A percentile compares a stretch with the other conserved stretches of the same genome.
Conservation (phyloP, 2,329 filamentous ascomycete genomes). For the Ilyonectria destructans region DNA sequence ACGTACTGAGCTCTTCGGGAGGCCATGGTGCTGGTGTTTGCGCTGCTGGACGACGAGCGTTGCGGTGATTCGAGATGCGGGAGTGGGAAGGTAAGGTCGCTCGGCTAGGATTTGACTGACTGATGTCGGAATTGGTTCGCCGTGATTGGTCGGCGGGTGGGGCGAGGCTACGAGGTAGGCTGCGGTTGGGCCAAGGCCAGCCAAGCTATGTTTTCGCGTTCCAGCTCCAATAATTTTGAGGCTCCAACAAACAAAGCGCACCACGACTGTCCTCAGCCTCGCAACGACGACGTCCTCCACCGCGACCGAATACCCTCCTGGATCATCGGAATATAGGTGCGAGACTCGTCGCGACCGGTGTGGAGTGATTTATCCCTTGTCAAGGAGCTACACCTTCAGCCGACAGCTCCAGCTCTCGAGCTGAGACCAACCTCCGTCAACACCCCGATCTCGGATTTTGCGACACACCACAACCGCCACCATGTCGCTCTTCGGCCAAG, state of each 20-base stretch:
- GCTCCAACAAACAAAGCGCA: slow-evolving; percentile 45
- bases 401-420: slow-evolving; percentile 31
- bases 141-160: slow-evolving; percentile 55
- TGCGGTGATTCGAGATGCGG: slow-evolving; percentile 50
- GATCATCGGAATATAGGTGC: neutral
- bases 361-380: neutral
- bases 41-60: slow-evolving; percentile 49
- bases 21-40: slow-evolving; percentile 57
- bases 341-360: neutral
- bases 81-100: slow-evolving; percentile 49
- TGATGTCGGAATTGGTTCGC: slow-evolving; percentile 59
- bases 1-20: slow-evolving; percentile 62
- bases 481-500: slow-evolving; percentile 60
- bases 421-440: slow-evolving; percentile 28
- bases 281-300: slow-evolving; percentile 16
- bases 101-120: slow-evolving; percentile 55
- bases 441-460: slow-evolving; percentile 33
- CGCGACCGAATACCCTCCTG: slow-evolving; percentile 3
- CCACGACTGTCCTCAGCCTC: slow-evolving; percentile 39
- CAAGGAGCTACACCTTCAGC: slow-evolving; percentile 21
- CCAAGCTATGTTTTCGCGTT: slow-evolving; percentile 50
- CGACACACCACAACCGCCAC: slow-evolving; percentile 28
- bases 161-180: slow-evolving; percentile 51
- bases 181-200: slow-evolving; percentile 14
- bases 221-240: slow-evolving; percentile 50